Percentiles rank a stretch among this genome's conserved stretches.
Conservation (phyloP, 169 alveolate species). For the Eimeria sp. region DNA sequence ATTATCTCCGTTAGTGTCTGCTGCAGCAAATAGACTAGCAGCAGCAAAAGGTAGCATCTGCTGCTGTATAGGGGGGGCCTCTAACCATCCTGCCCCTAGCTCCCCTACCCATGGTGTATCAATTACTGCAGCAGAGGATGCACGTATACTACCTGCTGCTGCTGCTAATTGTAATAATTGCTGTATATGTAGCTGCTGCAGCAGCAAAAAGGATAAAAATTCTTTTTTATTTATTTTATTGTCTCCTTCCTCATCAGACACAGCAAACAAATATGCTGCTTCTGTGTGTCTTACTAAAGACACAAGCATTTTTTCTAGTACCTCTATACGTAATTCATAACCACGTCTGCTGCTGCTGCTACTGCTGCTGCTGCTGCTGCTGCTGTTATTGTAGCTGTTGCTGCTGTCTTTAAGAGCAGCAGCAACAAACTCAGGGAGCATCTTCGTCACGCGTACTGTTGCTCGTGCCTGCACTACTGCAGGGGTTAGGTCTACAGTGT, state of each 20-base stretch:
- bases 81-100: conserved; percentile 22
- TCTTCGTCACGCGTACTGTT: background rate
- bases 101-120: conserved; percentile 43
- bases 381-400: background rate
- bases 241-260: background rate
- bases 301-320: background rate
- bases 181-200: conserved; percentile 68
- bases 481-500: background rate
- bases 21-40: conserved; percentile 10
- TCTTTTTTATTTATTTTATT: background rate
- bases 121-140: background rate
- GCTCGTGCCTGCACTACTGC: background rate
- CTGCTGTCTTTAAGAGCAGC: conserved; percentile 8
- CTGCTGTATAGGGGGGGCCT: conserved; percentile 42
- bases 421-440: background rate
- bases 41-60: conserved; percentile 22
- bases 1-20: conserved; percentile 10
- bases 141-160: background rate
- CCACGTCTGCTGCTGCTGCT: conserved; percentile 9
- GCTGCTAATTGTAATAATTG: conserved; percentile 28
- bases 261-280: conserved; percentile 4
- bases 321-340: conserved; percentile 22
- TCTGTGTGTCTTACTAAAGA: background rate
- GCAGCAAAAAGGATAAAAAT: conserved; percentile 31
- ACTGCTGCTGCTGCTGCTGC: conserved; percentile 12